Base-by-base conservation (phyloP, 345 rosid genomes). In the Erodium maritimum region DNA sequence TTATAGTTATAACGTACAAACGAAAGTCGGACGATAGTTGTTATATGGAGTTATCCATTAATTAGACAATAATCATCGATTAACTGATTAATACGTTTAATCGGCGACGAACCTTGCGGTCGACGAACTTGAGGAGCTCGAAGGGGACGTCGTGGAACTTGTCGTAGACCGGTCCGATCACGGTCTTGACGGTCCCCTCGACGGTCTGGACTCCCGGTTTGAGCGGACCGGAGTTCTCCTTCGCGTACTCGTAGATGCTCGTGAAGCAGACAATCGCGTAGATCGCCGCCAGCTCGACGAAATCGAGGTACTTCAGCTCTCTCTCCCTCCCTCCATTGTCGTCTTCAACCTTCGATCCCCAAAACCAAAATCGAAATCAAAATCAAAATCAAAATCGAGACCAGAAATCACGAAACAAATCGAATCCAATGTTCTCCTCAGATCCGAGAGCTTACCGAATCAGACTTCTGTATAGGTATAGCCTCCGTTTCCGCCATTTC, bases 181-280 rank as follows among this genome's bases (percentile, higher is more conserved):
- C 88, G n/a, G 77, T 69, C 56, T 60, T 68, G 60, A 78, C 84
- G 17, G 79, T 75, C 50, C 63, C 87, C 70, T 88, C 85, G 54
- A 91, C 75, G 58, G 80, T 62, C 55, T 81, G 74, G 50, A 91
- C 87, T 0, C 95, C 88, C 5, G 81, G 72, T 63, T 75, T 75
- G 20, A 86, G 85, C 1, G 95, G 91, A 57, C 91, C 96, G 60
- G 90, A 68, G 73, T 75, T 80, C 19, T 82, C 80, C 65, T 88
- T 91, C n/a, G 87, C 88, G 65, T 71, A 78, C 58, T 80, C 88
- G 61, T 84, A 86, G 29, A 86, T 13, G 33, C 65, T 71, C 13
- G 68, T 66, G 63, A 84, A 69, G 69, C 81, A 82, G 14, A 74
- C 66, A 20, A 62, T 51, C 11, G 61, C 65, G 65, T 84, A 79